A percentile compares a stretch with the other conserved stretches of the same genome.
phyloP scores from a whole-genome alignment of 345 rosid genomes.

The Dipteronia sinensis region DNA sequence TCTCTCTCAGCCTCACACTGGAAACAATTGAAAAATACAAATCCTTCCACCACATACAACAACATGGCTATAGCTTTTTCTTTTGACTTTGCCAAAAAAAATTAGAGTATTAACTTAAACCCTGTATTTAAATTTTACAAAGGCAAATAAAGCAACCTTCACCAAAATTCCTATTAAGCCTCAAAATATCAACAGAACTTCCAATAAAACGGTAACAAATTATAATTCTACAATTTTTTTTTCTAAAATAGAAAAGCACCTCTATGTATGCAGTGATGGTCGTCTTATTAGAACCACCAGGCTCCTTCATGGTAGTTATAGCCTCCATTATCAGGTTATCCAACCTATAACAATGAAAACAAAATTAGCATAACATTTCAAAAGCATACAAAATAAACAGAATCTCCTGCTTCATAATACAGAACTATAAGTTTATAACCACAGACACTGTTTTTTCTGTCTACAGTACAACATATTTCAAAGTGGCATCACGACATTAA shows the following conservation, averaged over 20 bases:
- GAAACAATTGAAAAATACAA: neutral
- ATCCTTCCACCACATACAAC: neutral
- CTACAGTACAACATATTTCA: neutral
- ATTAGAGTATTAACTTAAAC: neutral
- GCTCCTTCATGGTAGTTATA: constrained; percentile 81
- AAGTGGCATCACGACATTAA: constrained; percentile 12
- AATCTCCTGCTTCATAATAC: neutral
- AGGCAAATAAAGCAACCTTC: neutral
- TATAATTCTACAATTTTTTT: neutral
- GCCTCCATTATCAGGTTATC: constrained; percentile 94
- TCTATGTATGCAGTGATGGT: constrained; percentile 82
- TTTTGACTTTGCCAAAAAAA: neutral
- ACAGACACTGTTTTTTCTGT: too few species aligned
- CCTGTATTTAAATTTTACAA: neutral
- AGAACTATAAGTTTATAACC: neutral
- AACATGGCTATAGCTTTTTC: neutral
- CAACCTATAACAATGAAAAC: constrained; percentile 51
- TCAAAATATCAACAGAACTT: neutral
- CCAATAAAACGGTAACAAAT: neutral
- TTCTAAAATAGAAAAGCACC: constrained; percentile 42
- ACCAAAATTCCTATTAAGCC: neutral
- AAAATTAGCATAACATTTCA: neutral
- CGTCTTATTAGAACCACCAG: constrained; percentile 89
- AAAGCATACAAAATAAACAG: neutral
- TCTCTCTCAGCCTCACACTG: neutral